These are phyloP conservation scores for Gossypium rotundifolium DNA, from an alignment of 345 rosid genomes.

Conservation along the genomic window DNA sequence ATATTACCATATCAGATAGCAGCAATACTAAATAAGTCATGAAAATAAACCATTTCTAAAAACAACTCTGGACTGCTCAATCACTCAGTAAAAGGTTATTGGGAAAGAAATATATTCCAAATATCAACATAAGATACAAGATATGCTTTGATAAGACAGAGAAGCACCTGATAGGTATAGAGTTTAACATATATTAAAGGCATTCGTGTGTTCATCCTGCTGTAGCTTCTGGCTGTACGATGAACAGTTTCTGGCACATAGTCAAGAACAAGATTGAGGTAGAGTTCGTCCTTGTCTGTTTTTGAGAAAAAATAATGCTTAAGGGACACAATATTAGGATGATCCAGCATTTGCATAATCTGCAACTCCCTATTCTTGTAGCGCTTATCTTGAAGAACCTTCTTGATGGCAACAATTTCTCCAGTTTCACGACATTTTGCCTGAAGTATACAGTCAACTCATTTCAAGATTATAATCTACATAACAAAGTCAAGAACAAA, in stretches of 20 bases:
- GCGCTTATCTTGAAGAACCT: conserved; percentile 95
- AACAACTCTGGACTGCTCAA: not conserved
- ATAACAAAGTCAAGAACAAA: conserved; percentile 6
- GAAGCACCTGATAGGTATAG: conserved; percentile 79
- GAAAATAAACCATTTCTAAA: not conserved
- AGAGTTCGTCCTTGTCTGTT: conserved; percentile 90
- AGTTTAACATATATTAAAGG: conserved; percentile 92
- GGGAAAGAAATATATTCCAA: not conserved
- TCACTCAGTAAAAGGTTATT: not conserved
- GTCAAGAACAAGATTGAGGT: conserved; percentile 93
- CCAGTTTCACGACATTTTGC: conserved; percentile 98
- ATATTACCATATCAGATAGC: not conserved
- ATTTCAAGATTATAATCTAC: conserved; percentile 4
- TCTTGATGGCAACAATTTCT: conserved; percentile 90
- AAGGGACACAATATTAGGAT: conserved; percentile 83
- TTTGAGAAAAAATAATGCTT: conserved; percentile 91
- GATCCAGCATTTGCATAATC: conserved; percentile 88
- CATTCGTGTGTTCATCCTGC: conserved; percentile 75
- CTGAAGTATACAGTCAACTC: conserved; percentile 35
- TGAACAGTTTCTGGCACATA: conserved; percentile 89
- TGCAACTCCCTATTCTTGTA: conserved; percentile 94
- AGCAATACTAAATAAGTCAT: not conserved
- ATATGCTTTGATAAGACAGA: conserved; percentile 5
- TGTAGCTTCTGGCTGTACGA: conserved; percentile 74
- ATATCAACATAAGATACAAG: not conserved